phyloP scores from a whole-genome alignment of 2,329 filamentous ascomycete genomes.

The Ophiostoma quercus region DNA sequence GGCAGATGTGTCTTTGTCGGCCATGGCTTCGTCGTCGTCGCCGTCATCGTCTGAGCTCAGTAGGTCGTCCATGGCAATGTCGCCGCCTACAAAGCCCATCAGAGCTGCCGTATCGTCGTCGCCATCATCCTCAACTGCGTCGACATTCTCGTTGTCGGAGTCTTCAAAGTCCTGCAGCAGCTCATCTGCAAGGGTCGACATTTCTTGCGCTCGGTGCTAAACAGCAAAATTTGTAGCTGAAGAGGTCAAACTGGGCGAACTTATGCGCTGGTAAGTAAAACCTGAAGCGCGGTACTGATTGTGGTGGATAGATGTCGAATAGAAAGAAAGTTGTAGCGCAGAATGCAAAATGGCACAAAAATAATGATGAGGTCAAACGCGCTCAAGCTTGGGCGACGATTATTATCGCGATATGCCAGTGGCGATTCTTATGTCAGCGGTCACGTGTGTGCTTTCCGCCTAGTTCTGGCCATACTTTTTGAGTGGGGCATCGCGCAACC shows the following conservation, averaged over 20 bases:
- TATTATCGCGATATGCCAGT: constrained; percentile 10
- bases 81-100: constrained; percentile 37
- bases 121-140: constrained; percentile 50
- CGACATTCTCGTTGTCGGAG: constrained; percentile 69
- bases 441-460: background rate
- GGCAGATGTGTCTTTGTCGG: constrained; percentile 53
- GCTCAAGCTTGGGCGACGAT: constrained; percentile 1
- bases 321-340: background rate
- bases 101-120: constrained; percentile 40
- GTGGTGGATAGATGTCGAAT: background rate
- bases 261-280: background rate
- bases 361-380: constrained; percentile 8
- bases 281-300: background rate
- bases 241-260: background rate
- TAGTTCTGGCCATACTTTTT: background rate
- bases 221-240: background rate
- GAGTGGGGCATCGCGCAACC: background rate
- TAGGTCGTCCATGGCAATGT: constrained; percentile 57
- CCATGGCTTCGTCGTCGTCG: constrained; percentile 51
- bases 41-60: constrained; percentile 51
- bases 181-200: constrained; percentile 91
- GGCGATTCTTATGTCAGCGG: background rate
- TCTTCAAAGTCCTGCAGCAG: constrained; percentile 88
- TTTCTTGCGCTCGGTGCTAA: constrained; percentile 35
- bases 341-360: background rate